Percentiles rank a stretch among this genome's conserved stretches.
Evolutionary conservation across 2,329 filamentous ascomycete species (phyloP).

Genomic region (Didymella segeticola): DNA sequence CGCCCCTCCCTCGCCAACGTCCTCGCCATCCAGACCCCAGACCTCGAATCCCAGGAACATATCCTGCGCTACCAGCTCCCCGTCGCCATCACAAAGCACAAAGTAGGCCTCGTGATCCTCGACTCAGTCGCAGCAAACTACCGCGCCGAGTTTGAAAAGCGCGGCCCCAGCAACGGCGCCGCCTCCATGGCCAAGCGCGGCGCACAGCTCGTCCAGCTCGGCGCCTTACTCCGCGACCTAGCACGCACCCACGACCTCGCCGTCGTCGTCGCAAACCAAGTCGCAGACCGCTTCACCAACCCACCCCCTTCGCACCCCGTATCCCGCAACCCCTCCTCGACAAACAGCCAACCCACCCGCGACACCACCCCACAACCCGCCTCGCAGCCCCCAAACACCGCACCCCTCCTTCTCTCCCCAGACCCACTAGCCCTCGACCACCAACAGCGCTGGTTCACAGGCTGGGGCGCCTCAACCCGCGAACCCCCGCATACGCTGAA

Average conservation of each 20-base stretch:
- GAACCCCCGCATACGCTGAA: conserved; percentile 60
- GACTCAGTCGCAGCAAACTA: conserved; percentile 97
- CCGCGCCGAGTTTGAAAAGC: conserved; percentile 82
- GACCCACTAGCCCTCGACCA: conserved; percentile 78
- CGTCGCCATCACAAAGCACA: conserved; percentile 76
- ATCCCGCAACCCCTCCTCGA: conserved; percentile 36
- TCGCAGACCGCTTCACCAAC: conserved; percentile 80
- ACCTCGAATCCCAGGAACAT: conserved; percentile 94
- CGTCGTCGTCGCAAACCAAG: conserved; percentile 93
- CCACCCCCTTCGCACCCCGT: conserved; percentile 31
- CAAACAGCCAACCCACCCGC: conserved; percentile 34
- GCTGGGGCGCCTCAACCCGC: conserved; percentile 76
- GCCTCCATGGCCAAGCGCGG: conserved; percentile 74
- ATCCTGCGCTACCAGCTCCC: conserved; percentile 93
- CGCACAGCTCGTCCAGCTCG: conserved; percentile 77
- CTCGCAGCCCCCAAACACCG: conserved; percentile 23
- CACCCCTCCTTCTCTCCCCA: conserved; percentile 50
- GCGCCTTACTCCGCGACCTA: conserved; percentile 75
- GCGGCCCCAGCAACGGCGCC: conserved; percentile 46
- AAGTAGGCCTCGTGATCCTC: conserved; percentile 81
- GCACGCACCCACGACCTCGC: conserved; percentile 78
- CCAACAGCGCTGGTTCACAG: conserved; percentile 93
- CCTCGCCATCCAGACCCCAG: conserved; percentile 80
- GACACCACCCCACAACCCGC: conserved; percentile 27
- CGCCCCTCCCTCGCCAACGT: conserved; percentile 76